Percentiles rank a stretch among this genome's conserved stretches.
phyloP scores from a whole-genome alignment of 768 basidiomycete genomes.

The Bullera alba region DNA sequence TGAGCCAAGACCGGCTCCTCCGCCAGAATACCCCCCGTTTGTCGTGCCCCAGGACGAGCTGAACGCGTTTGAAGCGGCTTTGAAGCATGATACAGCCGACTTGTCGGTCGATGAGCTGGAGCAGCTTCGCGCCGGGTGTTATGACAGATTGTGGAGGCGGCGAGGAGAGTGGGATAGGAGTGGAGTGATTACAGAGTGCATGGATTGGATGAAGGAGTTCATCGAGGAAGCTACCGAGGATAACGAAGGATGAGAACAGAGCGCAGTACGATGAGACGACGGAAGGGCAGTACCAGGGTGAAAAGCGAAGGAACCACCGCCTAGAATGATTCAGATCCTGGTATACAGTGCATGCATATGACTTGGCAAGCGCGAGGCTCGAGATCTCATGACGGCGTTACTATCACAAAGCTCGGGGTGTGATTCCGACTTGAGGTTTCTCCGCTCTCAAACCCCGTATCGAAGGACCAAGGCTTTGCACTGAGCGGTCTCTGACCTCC shows the following conservation, averaged over 20 bases:
- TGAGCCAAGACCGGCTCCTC: constrained; percentile 1
- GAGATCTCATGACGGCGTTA: too few relatives aligned
- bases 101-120: constrained; percentile 86
- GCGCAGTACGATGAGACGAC: too few relatives aligned
- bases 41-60: constrained; percentile 55
- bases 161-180: constrained; percentile 77
- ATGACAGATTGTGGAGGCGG: constrained; percentile 74
- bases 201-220: constrained; percentile 58
- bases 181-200: constrained; percentile 57
- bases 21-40: constrained; percentile 60
- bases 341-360: too few relatives aligned
- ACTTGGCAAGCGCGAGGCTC: too few relatives aligned
- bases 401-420: too few relatives aligned
- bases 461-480: too few relatives aligned
- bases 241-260: not conserved
- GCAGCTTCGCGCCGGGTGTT: constrained; percentile 77
- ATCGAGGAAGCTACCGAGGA: constrained; percentile 53
- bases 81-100: constrained; percentile 55
- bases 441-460: too few relatives aligned
- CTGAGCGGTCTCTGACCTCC: too few relatives aligned
- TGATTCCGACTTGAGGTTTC: too few relatives aligned
- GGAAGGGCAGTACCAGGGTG: too few relatives aligned
- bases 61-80: constrained; percentile 50
- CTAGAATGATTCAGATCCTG: too few relatives aligned
- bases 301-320: too few relatives aligned